phyloP scores from a whole-genome alignment of 2,329 filamentous ascomycete genomes.

The Periconia sp. region DNA sequence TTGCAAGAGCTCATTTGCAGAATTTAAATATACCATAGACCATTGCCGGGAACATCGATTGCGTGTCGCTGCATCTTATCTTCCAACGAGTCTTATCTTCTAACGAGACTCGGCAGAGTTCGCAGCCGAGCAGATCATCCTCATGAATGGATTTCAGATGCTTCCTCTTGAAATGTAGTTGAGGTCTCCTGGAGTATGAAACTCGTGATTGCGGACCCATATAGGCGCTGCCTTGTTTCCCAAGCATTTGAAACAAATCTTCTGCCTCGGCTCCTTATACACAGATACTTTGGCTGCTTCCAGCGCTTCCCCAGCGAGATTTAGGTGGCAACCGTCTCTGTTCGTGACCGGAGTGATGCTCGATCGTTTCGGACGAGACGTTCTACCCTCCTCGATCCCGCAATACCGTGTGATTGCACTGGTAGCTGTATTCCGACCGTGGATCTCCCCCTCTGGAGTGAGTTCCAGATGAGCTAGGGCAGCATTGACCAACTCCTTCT shows the following conservation, averaged over 20 bases:
- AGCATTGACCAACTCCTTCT: constrained; percentile 11
- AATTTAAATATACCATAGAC: no score
- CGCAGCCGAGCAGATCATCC: constrained; percentile 1
- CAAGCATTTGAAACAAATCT: constrained; percentile 20
- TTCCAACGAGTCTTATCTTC: constrained; percentile 5
- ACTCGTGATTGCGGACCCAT: constrained; percentile 8
- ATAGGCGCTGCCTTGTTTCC: constrained; percentile 11
- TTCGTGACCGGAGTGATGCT: background rate
- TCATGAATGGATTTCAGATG: constrained; percentile 8
- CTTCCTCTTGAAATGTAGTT: constrained; percentile 18
- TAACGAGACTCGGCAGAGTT: constrained; percentile 4
- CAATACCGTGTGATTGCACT: constrained; percentile 14
- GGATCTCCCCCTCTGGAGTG: constrained; percentile 9
- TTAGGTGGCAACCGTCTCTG: constrained; percentile 5
- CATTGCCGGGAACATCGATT: constrained; percentile 6
- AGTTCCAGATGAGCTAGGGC: constrained; percentile 6
- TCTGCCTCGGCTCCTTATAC: constrained; percentile 18
- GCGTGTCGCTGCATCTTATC: constrained; percentile 11
- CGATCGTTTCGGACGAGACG: constrained; percentile 1
- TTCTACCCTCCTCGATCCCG: constrained; percentile 15
- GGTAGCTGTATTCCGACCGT: constrained; percentile 10
- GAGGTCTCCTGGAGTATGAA: constrained; percentile 16
- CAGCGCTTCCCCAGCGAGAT: constrained; percentile 12
- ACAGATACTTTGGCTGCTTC: constrained; percentile 18
- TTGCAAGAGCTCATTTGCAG: no score